Percentiles rank a stretch among this genome's conserved stretches.
Evolutionary conservation across 495 filamentous ascomycete species (phyloP).

Genomic region (Achaetomiella virescens): DNA sequence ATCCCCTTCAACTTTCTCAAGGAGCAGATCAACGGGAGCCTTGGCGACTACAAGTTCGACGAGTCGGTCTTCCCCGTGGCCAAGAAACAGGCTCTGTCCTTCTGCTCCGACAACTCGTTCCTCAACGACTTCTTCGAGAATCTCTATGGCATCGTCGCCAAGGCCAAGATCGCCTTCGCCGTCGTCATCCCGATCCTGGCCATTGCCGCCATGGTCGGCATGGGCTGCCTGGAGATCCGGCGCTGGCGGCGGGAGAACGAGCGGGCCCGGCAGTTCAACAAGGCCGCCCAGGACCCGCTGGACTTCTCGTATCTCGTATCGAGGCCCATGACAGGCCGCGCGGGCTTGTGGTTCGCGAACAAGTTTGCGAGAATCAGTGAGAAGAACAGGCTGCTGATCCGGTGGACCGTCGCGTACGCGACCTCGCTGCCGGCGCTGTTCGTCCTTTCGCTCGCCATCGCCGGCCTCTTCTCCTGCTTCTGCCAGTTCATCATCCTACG

Average conservation of each 20-base stretch:
- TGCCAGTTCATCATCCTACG: slow-evolving; percentile 78
- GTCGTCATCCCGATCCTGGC: slow-evolving; percentile 60
- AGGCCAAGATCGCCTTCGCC: slow-evolving; percentile 68
- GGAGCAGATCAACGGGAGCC: slow-evolving; percentile 57
- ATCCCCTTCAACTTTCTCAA: slow-evolving; percentile 74
- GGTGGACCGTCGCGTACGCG: slow-evolving; percentile 83
- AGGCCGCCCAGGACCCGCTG: slow-evolving; percentile 65
- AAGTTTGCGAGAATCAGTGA: slow-evolving; percentile 46
- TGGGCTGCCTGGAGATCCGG: slow-evolving; percentile 73
- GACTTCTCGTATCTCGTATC: slow-evolving; percentile 87
- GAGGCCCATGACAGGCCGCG: slow-evolving; percentile 61
- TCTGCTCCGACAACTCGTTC: slow-evolving; percentile 78
- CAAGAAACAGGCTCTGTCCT: slow-evolving; percentile 69
- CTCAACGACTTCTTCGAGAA: slow-evolving; percentile 83
- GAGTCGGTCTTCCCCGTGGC: slow-evolving; percentile 71
- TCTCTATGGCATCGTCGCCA: slow-evolving; percentile 52
- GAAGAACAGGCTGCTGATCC: slow-evolving; percentile 61
- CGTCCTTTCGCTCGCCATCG: slow-evolving; percentile 75
- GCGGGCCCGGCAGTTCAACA: slow-evolving; percentile 59
- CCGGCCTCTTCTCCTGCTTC: slow-evolving; percentile 77
- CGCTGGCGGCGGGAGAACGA: slow-evolving; percentile 68
- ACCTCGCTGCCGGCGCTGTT: slow-evolving; percentile 83
- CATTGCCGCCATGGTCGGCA: slow-evolving; percentile 50
- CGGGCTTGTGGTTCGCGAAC: slow-evolving; percentile 67
- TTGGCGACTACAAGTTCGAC: slow-evolving; percentile 71